A percentile compares a stretch with the other conserved stretches of the same genome.
phyloP scores from a whole-genome alignment of 2,329 filamentous ascomycete genomes.

The Teratosphaeria nubilosa region DNA sequence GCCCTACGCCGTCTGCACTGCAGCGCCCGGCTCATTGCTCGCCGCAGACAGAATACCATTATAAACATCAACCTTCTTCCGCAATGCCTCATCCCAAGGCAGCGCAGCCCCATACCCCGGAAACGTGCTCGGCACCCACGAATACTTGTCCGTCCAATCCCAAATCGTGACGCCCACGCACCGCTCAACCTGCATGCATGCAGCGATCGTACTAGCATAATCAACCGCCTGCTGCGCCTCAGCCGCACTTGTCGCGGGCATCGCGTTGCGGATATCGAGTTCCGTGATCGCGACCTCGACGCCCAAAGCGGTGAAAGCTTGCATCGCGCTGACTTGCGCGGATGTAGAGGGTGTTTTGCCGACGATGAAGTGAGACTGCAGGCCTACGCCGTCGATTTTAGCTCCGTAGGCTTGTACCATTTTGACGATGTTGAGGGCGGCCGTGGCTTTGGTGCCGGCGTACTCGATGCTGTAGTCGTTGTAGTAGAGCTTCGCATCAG shows the following conservation, averaged over 20 bases:
- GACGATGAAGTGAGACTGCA: constrained; percentile 51
- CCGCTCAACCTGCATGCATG: constrained; percentile 26
- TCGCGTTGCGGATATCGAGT: constrained; percentile 44
- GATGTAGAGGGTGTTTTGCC: constrained; percentile 38
- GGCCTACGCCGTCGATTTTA: constrained; percentile 51
- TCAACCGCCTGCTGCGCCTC: constrained; percentile 39
- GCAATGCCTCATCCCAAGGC: neutral
- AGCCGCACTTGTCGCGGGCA: constrained; percentile 36
- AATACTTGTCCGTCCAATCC: constrained; percentile 33
- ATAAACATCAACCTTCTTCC: neutral
- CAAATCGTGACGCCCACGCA: constrained; percentile 32
- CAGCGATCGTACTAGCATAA: constrained; percentile 31
- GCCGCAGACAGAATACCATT: neutral
- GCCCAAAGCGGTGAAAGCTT: constrained; percentile 41
- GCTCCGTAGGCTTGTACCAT: constrained; percentile 28
- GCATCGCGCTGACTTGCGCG: constrained; percentile 37
- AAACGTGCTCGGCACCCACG: constrained; percentile 31
- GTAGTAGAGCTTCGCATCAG: constrained; percentile 50
- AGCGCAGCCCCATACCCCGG: constrained; percentile 22
- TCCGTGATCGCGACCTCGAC: constrained; percentile 54
- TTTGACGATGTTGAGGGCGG: constrained; percentile 27
- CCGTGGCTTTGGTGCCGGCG: constrained; percentile 36
- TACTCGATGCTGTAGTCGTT: constrained; percentile 57
- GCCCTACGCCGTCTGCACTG: neutral
- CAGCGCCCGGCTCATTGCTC: neutral